These are phyloP conservation scores for Fusarium sp. DNA, from an alignment of 2,329 filamentous ascomycete genomes.

Conservation along the genomic window DNA sequence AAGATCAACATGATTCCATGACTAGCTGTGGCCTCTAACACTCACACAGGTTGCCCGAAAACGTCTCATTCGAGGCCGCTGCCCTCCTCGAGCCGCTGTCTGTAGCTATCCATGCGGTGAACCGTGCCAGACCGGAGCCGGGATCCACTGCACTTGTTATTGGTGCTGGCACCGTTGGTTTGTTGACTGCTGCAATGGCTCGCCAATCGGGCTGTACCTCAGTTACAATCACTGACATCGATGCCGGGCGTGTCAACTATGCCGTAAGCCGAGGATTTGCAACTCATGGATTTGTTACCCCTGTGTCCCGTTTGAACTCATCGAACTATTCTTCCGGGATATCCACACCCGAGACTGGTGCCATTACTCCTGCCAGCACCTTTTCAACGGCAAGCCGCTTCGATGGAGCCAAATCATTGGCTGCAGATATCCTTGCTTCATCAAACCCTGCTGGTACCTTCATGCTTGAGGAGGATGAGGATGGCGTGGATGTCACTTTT, in stretches of 20 bases:
- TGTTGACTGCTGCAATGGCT: conserved; percentile 73
- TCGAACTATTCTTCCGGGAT: conserved; percentile 62
- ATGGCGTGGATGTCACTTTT: conserved; percentile 77
- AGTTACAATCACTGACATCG: conserved; percentile 72
- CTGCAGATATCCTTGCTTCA: conserved; percentile 62
- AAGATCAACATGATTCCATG: conserved; percentile 40
- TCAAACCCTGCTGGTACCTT: conserved; percentile 48
- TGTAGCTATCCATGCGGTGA: conserved; percentile 72
- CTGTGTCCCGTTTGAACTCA: conserved; percentile 57
- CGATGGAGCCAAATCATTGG: conserved; percentile 63
- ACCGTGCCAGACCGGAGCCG: conserved; percentile 64
- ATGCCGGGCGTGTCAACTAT: conserved; percentile 70
- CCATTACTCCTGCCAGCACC: conserved; percentile 60
- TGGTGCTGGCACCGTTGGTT: conserved; percentile 73
- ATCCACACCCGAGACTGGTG: conserved; percentile 58
- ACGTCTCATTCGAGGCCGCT: conserved; percentile 69
- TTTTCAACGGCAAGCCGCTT: conserved; percentile 63
- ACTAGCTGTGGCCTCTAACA: conserved; percentile 10
- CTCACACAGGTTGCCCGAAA: conserved; percentile 66
- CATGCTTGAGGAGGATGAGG: conserved; percentile 69
- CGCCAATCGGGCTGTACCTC: conserved; percentile 69
- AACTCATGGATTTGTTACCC: conserved; percentile 69
- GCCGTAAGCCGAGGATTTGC: conserved; percentile 70
- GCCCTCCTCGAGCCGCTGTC: conserved; percentile 72
- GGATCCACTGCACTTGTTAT: conserved; percentile 71